A percentile compares a stretch with the other conserved stretches of the same genome.
phyloP scores from a whole-genome alignment of 345 rosid genomes.

The Populus euphratica region DNA sequence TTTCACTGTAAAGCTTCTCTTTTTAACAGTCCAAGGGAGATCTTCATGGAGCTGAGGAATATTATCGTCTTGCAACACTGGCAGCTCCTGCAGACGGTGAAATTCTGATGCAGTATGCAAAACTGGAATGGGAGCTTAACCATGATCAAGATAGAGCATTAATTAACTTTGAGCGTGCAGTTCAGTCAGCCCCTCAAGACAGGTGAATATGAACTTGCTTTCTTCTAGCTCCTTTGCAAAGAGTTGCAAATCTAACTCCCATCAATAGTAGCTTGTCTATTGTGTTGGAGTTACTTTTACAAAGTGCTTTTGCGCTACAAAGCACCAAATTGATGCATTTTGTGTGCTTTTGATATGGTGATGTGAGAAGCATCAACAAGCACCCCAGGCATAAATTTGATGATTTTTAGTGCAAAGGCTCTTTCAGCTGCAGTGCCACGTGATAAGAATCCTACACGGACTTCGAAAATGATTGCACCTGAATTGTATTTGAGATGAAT shows the following conservation, averaged over 20 bases:
- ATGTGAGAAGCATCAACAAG: neutral
- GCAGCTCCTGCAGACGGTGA: conserved; percentile 66
- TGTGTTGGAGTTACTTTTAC: neutral
- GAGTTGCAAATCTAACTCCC: neutral
- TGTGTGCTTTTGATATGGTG: neutral
- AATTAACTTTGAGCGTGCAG: conserved; percentile 59
- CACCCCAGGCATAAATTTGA: neutral
- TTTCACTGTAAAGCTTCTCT: neutral
- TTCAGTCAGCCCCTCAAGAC: conserved; percentile 58
- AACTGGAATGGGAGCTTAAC: conserved; percentile 65
- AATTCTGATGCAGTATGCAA: conserved; percentile 55
- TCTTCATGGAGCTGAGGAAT: conserved; percentile 64
- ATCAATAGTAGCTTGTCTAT: neutral
- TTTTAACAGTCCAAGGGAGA: conserved; percentile 61
- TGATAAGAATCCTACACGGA: neutral
- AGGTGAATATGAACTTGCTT: conserved; percentile 35
- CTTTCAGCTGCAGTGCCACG: neutral
- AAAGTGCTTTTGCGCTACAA: neutral
- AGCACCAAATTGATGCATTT: neutral
- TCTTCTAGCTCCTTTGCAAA: neutral
- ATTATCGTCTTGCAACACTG: conserved; percentile 52
- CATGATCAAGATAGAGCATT: conserved; percentile 54
- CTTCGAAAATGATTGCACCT: neutral
- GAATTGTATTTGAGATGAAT: neutral
- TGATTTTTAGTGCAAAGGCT: neutral